Base-by-base conservation (phyloP, 768 basidiomycete species). In the Cystobasidium tubakii region DNA sequence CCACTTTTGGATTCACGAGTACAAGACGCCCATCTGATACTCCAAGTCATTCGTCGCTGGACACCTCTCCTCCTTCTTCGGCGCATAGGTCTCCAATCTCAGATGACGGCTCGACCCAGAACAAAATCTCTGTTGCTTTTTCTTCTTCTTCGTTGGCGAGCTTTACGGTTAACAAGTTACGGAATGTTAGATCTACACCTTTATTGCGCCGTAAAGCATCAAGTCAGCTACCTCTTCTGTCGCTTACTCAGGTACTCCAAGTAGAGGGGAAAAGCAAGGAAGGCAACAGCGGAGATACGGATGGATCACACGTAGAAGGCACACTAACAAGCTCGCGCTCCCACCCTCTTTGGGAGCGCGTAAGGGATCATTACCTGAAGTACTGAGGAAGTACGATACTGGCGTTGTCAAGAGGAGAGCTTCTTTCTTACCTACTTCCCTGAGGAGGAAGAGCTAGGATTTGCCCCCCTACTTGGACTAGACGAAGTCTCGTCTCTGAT, bases 121-220 rank as follows among this genome's bases (percentile, higher is more conserved):
- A 50, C 10, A 17, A n/a, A 4, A n/a, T 21, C 21, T 50, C n/a
- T 50, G 39, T 3, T 50, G 7, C 46, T 21, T 50, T 19, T 21
- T 50, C 46, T 50, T 50, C 46, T 50, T 50, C 46, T 50, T 50
- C 46, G 12, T 50, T 50, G 7, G n/a, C 46, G 21, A n/a, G n/a
- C 21, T 50, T 17, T 9, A 50, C 46, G 4, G n/a, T 50, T 4
- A 50, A 50, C 46, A 50, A 50, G n/a, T 12, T 50, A n/a, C 12
- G 46, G n/a, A 50, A 50, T 50, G 46, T 50, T 50, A 50, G 46
- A 50, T 50, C 46, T 50, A 50, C 46, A 17, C 46, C 46, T 50
- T n/a, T 50, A 50, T 50, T 50, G 21, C 12, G 46, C 3, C 12
- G 46, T 15, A 50, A 50, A 21, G 12, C 4, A 50, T 50, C 46